phyloP scores from a whole-genome alignment of 2,329 filamentous ascomycete species.

The Pyricularia grisea region DNA sequence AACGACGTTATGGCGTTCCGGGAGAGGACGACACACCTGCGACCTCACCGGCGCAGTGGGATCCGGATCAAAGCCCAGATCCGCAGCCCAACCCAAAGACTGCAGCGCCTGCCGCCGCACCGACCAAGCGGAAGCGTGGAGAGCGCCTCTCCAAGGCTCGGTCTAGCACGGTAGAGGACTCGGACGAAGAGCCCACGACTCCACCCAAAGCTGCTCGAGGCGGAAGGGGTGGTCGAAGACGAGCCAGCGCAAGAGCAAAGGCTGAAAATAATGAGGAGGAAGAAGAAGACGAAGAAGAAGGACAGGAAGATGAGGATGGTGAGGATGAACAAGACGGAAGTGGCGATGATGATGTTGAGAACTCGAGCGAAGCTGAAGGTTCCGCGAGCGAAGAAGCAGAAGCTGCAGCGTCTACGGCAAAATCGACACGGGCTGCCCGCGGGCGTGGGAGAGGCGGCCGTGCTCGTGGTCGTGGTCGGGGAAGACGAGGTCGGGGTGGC shows the following conservation, averaged over 20 bases:
- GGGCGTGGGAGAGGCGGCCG: constrained; percentile 6
- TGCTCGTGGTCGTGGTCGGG: constrained; percentile 8
- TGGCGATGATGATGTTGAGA: constrained; percentile 6
- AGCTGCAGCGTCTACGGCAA: neutral
- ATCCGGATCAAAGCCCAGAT: constrained; percentile 8
- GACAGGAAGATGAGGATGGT: constrained; percentile 1
- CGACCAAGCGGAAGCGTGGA: constrained; percentile 9
- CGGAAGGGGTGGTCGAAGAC: constrained; percentile 4
- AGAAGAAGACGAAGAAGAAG: neutral
- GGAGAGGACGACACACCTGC: constrained; percentile 7
- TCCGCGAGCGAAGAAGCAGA: constrained; percentile 8
- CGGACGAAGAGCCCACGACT: constrained; percentile 6
- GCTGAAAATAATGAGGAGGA: neutral
- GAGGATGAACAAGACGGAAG: neutral
- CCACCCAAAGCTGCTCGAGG: constrained; percentile 4
- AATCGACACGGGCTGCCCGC: constrained; percentile 6
- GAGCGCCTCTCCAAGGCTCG: constrained; percentile 8
- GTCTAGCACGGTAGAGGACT: constrained; percentile 6
- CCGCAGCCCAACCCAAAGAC: constrained; percentile 4
- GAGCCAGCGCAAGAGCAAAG: constrained; percentile 6
- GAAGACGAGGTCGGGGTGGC: constrained; percentile 4
- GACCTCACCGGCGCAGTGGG: constrained; percentile 13
- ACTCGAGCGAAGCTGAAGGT: constrained; percentile 5
- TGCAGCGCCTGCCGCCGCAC: neutral
- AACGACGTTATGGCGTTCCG: constrained; percentile 8